A percentile compares a stretch with the other conserved stretches of the same genome.
Conservation (phyloP, 768 basidiomycete species). For the Hypholoma sublateritium region DNA sequence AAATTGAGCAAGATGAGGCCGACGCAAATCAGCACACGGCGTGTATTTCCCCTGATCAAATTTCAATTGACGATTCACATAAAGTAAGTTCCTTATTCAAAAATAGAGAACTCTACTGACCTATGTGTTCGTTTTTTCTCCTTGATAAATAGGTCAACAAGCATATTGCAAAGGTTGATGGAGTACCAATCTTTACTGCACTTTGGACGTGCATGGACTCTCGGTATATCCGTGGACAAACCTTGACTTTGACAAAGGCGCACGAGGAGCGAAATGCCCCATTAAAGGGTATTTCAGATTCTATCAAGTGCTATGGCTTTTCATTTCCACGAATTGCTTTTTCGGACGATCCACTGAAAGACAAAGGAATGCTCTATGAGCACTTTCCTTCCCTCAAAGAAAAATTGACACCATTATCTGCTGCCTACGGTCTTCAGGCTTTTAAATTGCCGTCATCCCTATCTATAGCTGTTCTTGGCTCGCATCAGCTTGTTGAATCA, state of each 20-base stretch:
- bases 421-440: not conserved
- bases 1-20: conserved; percentile 20
- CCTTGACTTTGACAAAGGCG: conserved; percentile 21
- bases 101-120: too few species aligned
- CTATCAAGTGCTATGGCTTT: not conserved
- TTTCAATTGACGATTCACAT: conserved; percentile 23
- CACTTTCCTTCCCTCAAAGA: not conserved
- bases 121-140: not conserved
- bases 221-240: conserved; percentile 18
- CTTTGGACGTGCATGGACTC: conserved; percentile 27
- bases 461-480: not conserved
- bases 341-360: not conserved
- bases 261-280: conserved; percentile 5
- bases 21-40: conserved; percentile 25
- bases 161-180: conserved; percentile 22
- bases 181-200: conserved; percentile 19
- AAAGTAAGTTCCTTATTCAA: conserved; percentile 14
- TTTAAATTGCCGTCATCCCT: not conserved
- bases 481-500: not conserved
- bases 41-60: conserved; percentile 20
- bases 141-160: conserved; percentile 18
- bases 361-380: not conserved
- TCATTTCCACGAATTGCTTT: not conserved
- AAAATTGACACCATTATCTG: not conserved
- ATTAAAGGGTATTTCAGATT: not conserved